These are phyloP conservation scores for Austroboletus niveus DNA, from an alignment of 1,284 basidiomycete species.

Conservation along the genomic window DNA sequence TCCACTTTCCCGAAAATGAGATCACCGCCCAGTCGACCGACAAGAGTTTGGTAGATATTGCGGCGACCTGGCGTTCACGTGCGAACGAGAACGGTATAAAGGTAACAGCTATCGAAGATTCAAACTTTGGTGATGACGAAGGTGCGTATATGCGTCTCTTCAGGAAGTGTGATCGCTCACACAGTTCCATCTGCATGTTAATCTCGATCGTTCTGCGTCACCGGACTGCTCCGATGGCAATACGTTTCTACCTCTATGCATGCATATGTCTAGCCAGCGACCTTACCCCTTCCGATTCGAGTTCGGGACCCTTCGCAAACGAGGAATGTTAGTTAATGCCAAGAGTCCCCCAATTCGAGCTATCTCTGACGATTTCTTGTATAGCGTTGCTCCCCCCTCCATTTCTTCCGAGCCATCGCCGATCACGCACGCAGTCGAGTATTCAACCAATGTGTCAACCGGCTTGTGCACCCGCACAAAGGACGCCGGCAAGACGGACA, in stretches of 20 bases:
- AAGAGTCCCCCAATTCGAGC: slow-evolving; percentile 18
- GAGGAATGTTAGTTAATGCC: slow-evolving; percentile 43
- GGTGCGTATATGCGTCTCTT: slow-evolving; percentile 38
- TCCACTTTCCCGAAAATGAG: slow-evolving; percentile 25
- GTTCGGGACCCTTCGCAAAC: slow-evolving; percentile 41
- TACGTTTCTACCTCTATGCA: slow-evolving; percentile 1
- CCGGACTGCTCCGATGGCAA: slow-evolving; percentile 1
- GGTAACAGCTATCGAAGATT: slow-evolving; percentile 50
- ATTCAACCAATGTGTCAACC: slow-evolving; percentile 29
- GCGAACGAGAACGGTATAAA: slow-evolving; percentile 71
- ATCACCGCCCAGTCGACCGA: slow-evolving; percentile 28
- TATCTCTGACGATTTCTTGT: slow-evolving; percentile 15
- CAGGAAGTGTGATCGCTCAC: slow-evolving; percentile 19
- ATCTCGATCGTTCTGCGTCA: slow-evolving; percentile 7
- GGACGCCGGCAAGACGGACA: slow-evolving; percentile 29
- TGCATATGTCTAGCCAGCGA: slow-evolving; percentile 47
- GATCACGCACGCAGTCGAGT: slow-evolving; percentile 58
- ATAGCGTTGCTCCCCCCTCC: slow-evolving; percentile 61
- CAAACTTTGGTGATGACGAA: slow-evolving; percentile 55
- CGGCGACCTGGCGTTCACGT: slow-evolving; percentile 69
- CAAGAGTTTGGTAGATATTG: slow-evolving; percentile 55
- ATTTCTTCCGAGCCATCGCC: slow-evolving; percentile 58
- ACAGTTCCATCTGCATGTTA: slow-evolving; percentile 6
- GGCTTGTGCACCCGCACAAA: slow-evolving; percentile 15
- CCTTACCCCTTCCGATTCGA: slow-evolving; percentile 42